Percentiles rank a stretch among this genome's conserved stretches.
These are phyloP conservation scores for Volvariella surrecta DNA, from an alignment of 1,284 basidiomycete species.

Conservation along the genomic window DNA sequence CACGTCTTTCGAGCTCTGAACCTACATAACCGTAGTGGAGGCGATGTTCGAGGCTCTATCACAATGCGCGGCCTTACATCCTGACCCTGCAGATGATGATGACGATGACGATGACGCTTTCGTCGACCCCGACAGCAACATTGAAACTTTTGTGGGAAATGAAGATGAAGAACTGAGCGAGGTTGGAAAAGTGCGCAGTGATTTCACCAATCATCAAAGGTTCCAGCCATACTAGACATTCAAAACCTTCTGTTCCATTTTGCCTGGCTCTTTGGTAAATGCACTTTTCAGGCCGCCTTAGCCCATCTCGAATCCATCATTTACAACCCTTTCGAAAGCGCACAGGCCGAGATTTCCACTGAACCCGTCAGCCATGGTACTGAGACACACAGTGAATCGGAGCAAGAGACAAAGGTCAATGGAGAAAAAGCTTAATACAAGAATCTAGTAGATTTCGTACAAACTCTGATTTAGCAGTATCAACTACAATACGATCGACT, in stretches of 20 bases:
- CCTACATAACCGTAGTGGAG: slow-evolving; percentile 50
- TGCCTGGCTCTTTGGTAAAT: too few relatives aligned
- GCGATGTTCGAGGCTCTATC: slow-evolving; percentile 85
- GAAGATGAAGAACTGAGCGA: slow-evolving; percentile 67
- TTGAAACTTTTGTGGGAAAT: slow-evolving; percentile 55
- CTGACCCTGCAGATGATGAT: slow-evolving; percentile 57
- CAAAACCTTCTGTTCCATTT: slow-evolving; percentile 17
- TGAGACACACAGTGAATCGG: too few relatives aligned
- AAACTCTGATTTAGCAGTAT: too few relatives aligned
- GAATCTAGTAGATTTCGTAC: too few relatives aligned
- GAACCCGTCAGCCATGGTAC: too few relatives aligned
- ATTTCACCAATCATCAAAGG: slow-evolving; percentile 75
- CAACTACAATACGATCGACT: too few relatives aligned
- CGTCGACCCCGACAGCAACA: slow-evolving; percentile 42
- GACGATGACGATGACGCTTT: slow-evolving; percentile 58
- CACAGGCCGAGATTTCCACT: too few relatives aligned
- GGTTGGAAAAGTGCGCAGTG: slow-evolving; percentile 90
- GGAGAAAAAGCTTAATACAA: too few relatives aligned
- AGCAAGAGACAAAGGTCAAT: too few relatives aligned
- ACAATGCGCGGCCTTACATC: slow-evolving; percentile 84
- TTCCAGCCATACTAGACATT: slow-evolving; percentile 78
- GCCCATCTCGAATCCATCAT: slow-evolving; percentile 72
- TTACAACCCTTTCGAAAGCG: slow-evolving; percentile 31
- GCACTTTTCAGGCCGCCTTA: slow-evolving; percentile 53
- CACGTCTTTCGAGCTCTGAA: slow-evolving; percentile 1